Conservation (phyloP, 2,329 filamentous ascomycete species). For the Myriosclerotinia duriaeana region DNA sequence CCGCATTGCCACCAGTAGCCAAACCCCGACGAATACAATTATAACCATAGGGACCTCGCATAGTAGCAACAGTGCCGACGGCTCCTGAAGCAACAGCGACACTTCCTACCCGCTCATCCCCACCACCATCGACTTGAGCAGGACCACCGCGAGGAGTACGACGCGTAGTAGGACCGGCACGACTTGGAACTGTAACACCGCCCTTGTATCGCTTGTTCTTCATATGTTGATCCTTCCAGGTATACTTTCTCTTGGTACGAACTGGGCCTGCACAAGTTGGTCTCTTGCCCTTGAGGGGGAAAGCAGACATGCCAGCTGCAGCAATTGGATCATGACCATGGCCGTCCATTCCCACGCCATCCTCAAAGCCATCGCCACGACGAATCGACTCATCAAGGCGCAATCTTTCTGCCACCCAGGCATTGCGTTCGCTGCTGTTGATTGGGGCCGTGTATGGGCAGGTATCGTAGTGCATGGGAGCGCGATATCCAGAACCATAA, state of each 20-base stretch:
- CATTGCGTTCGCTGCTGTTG: background rate
- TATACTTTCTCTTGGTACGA: slow-evolving; percentile 8
- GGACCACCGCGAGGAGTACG: background rate
- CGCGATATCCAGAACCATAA: background rate
- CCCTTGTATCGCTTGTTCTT: slow-evolving; percentile 1
- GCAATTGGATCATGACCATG: background rate
- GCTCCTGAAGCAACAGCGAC: too few relatives aligned
- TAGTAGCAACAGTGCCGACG: too few relatives aligned
- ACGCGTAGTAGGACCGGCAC: background rate
- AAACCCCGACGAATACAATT: too few relatives aligned
- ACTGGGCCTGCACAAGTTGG: background rate
- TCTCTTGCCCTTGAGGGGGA: background rate
- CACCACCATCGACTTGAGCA: background rate
- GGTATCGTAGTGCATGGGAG: slow-evolving; percentile 2
- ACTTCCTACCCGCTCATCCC: background rate
- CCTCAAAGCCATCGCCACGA: background rate
- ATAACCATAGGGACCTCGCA: too few relatives aligned
- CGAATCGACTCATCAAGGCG: background rate
- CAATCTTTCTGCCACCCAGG: background rate
- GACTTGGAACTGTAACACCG: background rate
- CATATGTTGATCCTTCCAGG: background rate
- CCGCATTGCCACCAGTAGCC: background rate
- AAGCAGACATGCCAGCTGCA: background rate
- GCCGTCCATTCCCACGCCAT: background rate
- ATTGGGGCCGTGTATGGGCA: background rate